Base-by-base conservation (phyloP, 2,329 filamentous ascomycete species). In the Colletotrichum spinosum region DNA sequence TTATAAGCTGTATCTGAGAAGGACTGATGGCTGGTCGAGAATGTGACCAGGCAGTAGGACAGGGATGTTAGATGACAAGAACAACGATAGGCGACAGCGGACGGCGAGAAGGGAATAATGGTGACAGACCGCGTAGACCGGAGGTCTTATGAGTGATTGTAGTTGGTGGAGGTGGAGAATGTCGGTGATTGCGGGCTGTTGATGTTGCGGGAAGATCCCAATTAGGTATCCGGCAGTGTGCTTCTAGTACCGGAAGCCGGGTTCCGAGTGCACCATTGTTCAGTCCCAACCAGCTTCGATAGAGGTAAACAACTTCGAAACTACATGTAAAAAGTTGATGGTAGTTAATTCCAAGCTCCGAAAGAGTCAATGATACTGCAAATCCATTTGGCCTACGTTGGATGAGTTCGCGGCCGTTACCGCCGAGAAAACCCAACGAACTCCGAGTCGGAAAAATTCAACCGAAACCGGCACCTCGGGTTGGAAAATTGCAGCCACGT, bases 101-200 rank as follows among this genome's bases (percentile, higher is more conserved):
- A 35, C 8, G 5, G 25, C 10, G 2, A 45, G 34, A n/a, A 49
- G 7, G 7, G 10, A 11, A 37, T 6, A 4, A 12, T 6, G 10
- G 25, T 59, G 51, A 39, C n/a, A 33, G 10, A n/a, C 35, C 33
- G 34, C 33, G 11, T 33, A 12, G 8, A 38, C n/a, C 38, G n/a
- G 15, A 44, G 25, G 41, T 34, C 15, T 49, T 56, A 50, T 62
- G 35, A 65, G 51, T 52, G 42, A 41, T n/a, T 38, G 8, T 42
- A 11, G 37, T 52, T 15, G 58, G 11, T 15, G 62, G 10, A 41
- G 17, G 62, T 53, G 62, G 58, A 35, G 60, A 46, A 37, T 17
- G 48, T 65, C 58, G 62, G 62, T 42, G 58, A 53, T 54, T 56
- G 51, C 58, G 58, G 62, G 62, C 17, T 56, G 58, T 65, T 65